Evolutionary conservation across 208 protist species (phyloP).

Genomic region (Acanthamoeba healyi): DNA sequence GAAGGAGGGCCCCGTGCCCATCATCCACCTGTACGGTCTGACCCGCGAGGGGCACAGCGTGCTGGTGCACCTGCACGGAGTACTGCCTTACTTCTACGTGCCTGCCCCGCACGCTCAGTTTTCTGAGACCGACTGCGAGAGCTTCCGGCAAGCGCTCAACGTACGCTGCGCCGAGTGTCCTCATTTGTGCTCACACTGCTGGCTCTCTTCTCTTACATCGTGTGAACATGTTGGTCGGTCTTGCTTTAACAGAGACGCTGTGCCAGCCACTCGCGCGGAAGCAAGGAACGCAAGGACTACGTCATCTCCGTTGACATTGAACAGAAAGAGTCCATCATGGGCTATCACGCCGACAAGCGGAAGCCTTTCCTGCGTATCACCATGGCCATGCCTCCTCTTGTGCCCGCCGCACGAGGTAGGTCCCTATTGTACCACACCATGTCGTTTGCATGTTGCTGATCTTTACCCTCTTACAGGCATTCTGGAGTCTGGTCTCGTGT

Average conservation of each 20-base stretch:
- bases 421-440: too few species aligned
- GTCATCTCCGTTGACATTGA: constrained; percentile 84
- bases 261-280: background rate
- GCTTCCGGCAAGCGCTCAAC: constrained; percentile 74
- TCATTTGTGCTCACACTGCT: too few species aligned
- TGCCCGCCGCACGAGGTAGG: constrained; percentile 79
- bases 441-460: too few species aligned
- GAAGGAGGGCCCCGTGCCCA: constrained; percentile 71
- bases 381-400: constrained; percentile 82
- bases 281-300: constrained; percentile 77
- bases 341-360: constrained; percentile 74
- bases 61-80: constrained; percentile 92
- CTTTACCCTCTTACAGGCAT: constrained; percentile 20
- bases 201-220: background rate
- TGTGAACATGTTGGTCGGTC: background rate
- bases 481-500: constrained; percentile 71
- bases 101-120: constrained; percentile 80
- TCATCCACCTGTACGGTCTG: constrained; percentile 92
- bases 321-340: constrained; percentile 83
- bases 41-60: constrained; percentile 92
- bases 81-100: constrained; percentile 94
- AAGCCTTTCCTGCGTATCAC: constrained; percentile 79
- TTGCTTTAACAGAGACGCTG: constrained; percentile 22
- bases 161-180: too few species aligned
- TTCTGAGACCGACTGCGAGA: constrained; percentile 65